phyloP scores from a whole-genome alignment of 129 eudicot species.

The Flaveria sonorensis region DNA sequence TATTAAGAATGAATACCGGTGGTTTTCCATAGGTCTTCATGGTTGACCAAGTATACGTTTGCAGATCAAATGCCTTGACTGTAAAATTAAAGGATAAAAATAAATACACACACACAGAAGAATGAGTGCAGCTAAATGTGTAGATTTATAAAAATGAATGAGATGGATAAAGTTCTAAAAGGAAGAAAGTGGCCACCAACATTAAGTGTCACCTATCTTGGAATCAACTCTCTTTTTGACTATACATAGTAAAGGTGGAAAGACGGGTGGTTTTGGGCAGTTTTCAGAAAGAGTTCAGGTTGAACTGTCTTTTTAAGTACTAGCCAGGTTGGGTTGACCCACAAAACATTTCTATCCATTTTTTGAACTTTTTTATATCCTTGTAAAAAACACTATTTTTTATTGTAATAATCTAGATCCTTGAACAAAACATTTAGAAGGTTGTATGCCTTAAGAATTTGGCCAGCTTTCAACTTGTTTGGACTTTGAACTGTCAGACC shows the following conservation, averaged over 20 bases:
- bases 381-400: not conserved
- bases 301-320: not conserved
- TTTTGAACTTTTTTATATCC: not conserved
- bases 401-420: not conserved
- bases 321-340: not conserved
- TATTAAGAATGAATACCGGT: constrained; percentile 61
- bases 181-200: constrained; percentile 13
- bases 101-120: not conserved
- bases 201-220: constrained; percentile 7
- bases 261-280: not conserved
- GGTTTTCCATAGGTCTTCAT: constrained; percentile 98
- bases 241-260: not conserved
- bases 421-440: not conserved
- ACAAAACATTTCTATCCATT: not conserved
- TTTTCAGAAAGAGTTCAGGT: not conserved
- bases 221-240: not conserved
- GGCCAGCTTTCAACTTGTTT: not conserved
- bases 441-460: not conserved
- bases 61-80: constrained; percentile 93
- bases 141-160: not conserved
- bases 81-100: constrained; percentile 19
- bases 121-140: constrained; percentile 4
- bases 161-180: constrained; percentile 2
- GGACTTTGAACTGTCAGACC: not conserved
- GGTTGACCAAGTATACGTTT: constrained; percentile 78